Evolutionary conservation across 352 stramenopile species (phyloP).

Genomic region (Phytophthora vignae): DNA sequence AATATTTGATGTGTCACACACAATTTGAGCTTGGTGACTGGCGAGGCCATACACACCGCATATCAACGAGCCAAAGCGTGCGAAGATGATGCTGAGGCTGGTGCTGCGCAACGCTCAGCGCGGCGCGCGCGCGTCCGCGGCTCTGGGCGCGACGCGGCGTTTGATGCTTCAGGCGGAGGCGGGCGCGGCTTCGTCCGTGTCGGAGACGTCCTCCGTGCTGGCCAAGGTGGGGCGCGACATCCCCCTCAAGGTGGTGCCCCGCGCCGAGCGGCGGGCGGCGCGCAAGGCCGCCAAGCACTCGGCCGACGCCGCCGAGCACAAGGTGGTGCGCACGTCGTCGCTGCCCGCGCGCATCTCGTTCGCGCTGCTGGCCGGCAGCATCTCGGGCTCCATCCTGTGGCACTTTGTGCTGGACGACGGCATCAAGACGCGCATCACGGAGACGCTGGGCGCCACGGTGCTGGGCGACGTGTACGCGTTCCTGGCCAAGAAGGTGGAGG

Average conservation of each 20-base stretch:
- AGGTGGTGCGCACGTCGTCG: constrained; percentile 77
- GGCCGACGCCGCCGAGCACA: constrained; percentile 33
- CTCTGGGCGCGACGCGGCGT: constrained; percentile 8
- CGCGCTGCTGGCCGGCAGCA: constrained; percentile 65
- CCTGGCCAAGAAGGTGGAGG: constrained; percentile 67
- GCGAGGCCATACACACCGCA: background rate
- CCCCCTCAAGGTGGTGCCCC: constrained; percentile 62
- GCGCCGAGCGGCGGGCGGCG: constrained; percentile 66
- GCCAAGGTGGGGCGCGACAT: constrained; percentile 63
- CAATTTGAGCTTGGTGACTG: background rate
- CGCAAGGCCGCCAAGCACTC: constrained; percentile 51
- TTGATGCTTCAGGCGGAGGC: constrained; percentile 21
- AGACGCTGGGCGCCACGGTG: constrained; percentile 61
- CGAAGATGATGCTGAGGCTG: constrained; percentile 33
- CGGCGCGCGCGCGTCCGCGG: constrained; percentile 3
- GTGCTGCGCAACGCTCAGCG: constrained; percentile 39
- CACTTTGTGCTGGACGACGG: constrained; percentile 76
- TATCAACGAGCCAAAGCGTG: constrained; percentile 6
- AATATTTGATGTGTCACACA: background rate
- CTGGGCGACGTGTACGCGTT: constrained; percentile 74
- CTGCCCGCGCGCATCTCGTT: constrained; percentile 79
- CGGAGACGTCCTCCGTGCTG: constrained; percentile 22
- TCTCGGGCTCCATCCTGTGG: constrained; percentile 74
- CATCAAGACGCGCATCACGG: constrained; percentile 52
- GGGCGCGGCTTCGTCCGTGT: constrained; percentile 9